These are phyloP conservation scores for Terana coerulea DNA, from an alignment of 768 basidiomycete genomes.

Conservation along the genomic window DNA sequence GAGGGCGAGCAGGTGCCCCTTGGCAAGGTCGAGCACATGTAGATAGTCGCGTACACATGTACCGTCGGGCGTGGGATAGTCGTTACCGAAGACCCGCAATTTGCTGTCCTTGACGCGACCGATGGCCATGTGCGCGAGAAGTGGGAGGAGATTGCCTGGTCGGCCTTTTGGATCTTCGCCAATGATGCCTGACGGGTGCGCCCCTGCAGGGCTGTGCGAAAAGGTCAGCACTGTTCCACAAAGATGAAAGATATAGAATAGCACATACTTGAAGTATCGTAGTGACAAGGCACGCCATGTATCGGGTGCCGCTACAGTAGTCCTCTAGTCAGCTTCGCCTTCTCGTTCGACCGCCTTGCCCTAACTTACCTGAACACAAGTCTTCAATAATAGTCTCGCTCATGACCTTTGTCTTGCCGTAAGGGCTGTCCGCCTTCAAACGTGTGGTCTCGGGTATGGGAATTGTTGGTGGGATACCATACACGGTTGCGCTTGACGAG, in stretches of 20 bases:
- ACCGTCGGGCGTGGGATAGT: constrained; percentile 95
- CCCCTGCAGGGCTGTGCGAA: constrained; percentile 82
- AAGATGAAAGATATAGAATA: neutral
- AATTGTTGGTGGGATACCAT: constrained; percentile 87
- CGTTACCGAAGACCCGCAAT: constrained; percentile 85
- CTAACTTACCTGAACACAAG: constrained; percentile 64
- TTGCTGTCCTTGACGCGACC: constrained; percentile 71
- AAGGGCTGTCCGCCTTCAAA: constrained; percentile 85
- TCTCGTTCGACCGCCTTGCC: neutral
- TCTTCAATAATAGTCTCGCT: constrained; percentile 88
- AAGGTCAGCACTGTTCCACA: neutral
- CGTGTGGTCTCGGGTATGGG: constrained; percentile 94
- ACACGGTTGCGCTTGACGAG: constrained; percentile 97
- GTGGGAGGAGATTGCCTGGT: constrained; percentile 90
- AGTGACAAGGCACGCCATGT: constrained; percentile 83
- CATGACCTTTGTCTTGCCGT: constrained; percentile 97
- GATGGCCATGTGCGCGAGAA: constrained; percentile 92
- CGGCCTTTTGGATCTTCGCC: constrained; percentile 97
- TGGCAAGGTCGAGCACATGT: constrained; percentile 91
- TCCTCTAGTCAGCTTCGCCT: neutral
- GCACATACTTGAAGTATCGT: constrained; percentile 90
- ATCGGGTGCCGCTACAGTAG: constrained; percentile 53
- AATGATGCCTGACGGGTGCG: constrained; percentile 91
- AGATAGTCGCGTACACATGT: constrained; percentile 98
- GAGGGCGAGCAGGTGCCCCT: constrained; percentile 88